These are phyloP conservation scores for Pseudonitzschia pungens DNA, from an alignment of 108 stramenopile genomes.

Conservation along the genomic window DNA sequence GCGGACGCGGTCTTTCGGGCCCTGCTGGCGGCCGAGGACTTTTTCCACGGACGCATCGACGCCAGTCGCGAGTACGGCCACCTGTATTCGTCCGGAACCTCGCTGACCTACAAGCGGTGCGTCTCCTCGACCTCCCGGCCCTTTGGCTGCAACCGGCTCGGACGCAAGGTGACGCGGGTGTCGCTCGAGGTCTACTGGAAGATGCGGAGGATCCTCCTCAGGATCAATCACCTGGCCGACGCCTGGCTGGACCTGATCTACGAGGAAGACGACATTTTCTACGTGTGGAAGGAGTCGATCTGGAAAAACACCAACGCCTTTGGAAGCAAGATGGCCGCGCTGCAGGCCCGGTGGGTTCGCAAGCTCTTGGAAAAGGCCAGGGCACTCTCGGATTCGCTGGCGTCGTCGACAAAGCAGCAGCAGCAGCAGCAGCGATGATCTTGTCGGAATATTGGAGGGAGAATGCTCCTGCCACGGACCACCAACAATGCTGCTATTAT, in stretches of 20 bases:
- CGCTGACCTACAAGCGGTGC: conserved; percentile 47
- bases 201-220: conserved; percentile 33
- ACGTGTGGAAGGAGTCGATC: conserved; percentile 12
- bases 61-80: conserved; percentile 8
- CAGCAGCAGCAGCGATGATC: too few species aligned
- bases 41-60: conserved; percentile 9
- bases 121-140: conserved; percentile 51
- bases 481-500: too few species aligned
- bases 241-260: conserved; percentile 29
- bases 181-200: conserved; percentile 40
- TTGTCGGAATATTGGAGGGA: too few species aligned
- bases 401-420: not conserved
- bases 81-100: conserved; percentile 6
- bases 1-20: conserved; percentile 5
- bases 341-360: conserved; percentile 19
- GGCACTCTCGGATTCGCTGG: not conserved
- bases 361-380: not conserved
- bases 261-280: conserved; percentile 31
- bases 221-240: conserved; percentile 40
- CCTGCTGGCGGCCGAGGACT: conserved; percentile 33
- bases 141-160: conserved; percentile 56
- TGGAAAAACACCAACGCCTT: conserved; percentile 16
- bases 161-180: conserved; percentile 43
- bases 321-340: conserved; percentile 18
- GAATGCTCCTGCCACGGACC: too few species aligned